Conservation (phyloP, 2,329 filamentous ascomycete species). For the Penicillium sp. region DNA sequence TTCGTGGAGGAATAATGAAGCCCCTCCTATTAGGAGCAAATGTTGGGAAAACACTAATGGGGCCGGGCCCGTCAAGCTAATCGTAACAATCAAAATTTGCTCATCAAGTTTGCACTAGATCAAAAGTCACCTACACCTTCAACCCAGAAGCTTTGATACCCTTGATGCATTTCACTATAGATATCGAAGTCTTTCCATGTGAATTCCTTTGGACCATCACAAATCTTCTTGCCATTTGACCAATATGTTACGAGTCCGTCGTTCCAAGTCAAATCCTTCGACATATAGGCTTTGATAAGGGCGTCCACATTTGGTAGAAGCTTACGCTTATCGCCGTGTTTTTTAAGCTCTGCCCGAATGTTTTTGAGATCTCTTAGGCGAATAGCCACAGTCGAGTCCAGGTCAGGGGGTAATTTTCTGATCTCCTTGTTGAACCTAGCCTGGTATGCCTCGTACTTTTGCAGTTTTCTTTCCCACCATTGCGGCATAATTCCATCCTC, state of each 20-base stretch:
- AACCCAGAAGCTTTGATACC: slow-evolving; percentile 4
- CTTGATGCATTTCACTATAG: background rate
- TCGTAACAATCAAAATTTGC: background rate
- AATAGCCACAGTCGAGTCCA: background rate
- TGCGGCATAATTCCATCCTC: slow-evolving; percentile 7
- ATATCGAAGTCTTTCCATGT: background rate
- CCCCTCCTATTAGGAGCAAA: background rate
- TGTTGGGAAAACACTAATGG: background rate
- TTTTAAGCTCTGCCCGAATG: background rate
- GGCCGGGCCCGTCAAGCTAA: background rate
- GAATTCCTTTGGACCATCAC: slow-evolving; percentile 3
- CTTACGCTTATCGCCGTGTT: background rate
- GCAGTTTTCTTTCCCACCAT: background rate
- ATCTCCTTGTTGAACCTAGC: background rate
- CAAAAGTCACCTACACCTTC: slow-evolving; percentile 5
- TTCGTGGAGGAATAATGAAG: background rate
- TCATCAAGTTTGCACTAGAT: background rate
- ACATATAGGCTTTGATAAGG: too few relatives aligned
- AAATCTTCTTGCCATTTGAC: slow-evolving; percentile 4
- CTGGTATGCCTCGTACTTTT: background rate
- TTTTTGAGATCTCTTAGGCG: background rate
- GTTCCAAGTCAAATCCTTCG: background rate
- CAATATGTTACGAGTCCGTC: slow-evolving; percentile 2
- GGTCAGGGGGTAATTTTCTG: background rate
- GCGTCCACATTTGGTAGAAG: background rate